phyloP scores from a whole-genome alignment of 2,329 filamentous ascomycete species.

The Helicocarpus griseus region DNA sequence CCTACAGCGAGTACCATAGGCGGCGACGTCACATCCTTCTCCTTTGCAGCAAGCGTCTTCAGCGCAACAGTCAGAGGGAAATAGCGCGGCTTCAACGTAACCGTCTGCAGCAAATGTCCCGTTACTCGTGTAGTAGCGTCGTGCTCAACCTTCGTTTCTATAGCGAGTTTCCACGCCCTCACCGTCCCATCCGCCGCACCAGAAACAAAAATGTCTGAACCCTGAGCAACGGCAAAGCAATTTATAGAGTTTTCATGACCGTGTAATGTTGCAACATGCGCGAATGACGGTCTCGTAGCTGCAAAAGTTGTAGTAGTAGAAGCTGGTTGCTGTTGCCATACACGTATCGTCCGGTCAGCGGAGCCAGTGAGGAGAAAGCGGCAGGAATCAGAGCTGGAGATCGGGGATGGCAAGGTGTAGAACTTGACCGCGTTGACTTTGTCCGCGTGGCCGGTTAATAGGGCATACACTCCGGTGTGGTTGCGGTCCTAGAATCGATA shows the following conservation, averaged over 20 bases:
- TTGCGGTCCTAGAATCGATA: slow-evolving; percentile 29
- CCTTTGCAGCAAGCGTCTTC: slow-evolving; percentile 46
- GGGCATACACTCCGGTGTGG: slow-evolving; percentile 49
- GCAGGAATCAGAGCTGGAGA: slow-evolving; percentile 17
- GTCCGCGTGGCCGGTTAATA: slow-evolving; percentile 69
- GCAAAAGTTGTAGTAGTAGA: slow-evolving; percentile 8
- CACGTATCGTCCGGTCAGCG: slow-evolving; percentile 64
- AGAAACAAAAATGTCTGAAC: slow-evolving; percentile 43
- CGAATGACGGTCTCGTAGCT: slow-evolving; percentile 24
- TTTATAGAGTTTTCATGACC: slow-evolving; percentile 72
- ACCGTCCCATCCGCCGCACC: slow-evolving; percentile 55
- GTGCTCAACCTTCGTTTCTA: slow-evolving; percentile 19
- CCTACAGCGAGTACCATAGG: slow-evolving; percentile 65
- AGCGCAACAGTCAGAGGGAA: slow-evolving; percentile 73
- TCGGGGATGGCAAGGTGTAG: slow-evolving; percentile 44
- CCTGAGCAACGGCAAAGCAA: slow-evolving; percentile 40
- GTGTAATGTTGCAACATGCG: slow-evolving; percentile 41
- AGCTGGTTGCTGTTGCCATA: slow-evolving; percentile 42
- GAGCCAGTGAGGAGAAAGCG: slow-evolving; percentile 67
- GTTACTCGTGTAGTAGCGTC: slow-evolving; percentile 11
- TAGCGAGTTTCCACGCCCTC: slow-evolving; percentile 57
- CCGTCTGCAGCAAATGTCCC: slow-evolving; percentile 54
- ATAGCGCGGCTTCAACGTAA: slow-evolving; percentile 65
- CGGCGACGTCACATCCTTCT: slow-evolving; percentile 15
- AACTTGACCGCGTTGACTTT: slow-evolving; percentile 79